These are phyloP conservation scores for Tothia fuscella DNA, from an alignment of 2,329 filamentous ascomycete species.

Conservation along the genomic window DNA sequence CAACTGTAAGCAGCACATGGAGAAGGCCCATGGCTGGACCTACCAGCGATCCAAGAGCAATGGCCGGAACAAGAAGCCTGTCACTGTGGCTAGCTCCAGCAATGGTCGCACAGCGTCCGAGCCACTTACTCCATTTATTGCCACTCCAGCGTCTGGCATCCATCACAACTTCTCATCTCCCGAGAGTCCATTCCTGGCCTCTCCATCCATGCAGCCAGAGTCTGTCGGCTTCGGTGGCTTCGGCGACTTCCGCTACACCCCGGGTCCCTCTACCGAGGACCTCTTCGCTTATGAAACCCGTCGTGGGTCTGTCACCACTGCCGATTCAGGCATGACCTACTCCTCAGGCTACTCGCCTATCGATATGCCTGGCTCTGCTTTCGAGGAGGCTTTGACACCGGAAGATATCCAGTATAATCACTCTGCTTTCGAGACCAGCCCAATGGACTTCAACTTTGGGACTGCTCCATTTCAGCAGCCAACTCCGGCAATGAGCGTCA, in stretches of 20 bases:
- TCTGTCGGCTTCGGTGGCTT: slow-evolving; percentile 18
- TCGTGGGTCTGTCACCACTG: slow-evolving; percentile 24
- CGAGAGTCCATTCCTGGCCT: slow-evolving; percentile 27
- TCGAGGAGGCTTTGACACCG: slow-evolving; percentile 33
- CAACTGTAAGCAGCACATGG: slow-evolving; percentile 98
- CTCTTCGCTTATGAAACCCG: slow-evolving; percentile 14
- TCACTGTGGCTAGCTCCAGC: slow-evolving; percentile 17
- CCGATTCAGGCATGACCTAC: slow-evolving; percentile 24
- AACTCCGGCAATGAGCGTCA: slow-evolving; percentile 9
- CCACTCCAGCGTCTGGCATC: slow-evolving; percentile 24
- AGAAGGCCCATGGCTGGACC: slow-evolving; percentile 86
- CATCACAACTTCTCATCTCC: slow-evolving; percentile 18
- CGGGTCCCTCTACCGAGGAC: slow-evolving; percentile 18
- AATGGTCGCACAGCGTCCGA: neutral
- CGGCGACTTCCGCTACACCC: slow-evolving; percentile 17
- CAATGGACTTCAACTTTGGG: slow-evolving; percentile 48
- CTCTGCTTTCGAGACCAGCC: slow-evolving; percentile 48
- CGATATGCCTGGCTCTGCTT: slow-evolving; percentile 22
- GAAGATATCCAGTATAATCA: slow-evolving; percentile 42
- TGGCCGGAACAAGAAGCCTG: slow-evolving; percentile 48
- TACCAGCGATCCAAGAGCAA: slow-evolving; percentile 91
- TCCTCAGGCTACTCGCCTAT: slow-evolving; percentile 29
- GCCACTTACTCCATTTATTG: slow-evolving; percentile 23
- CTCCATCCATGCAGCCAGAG: slow-evolving; percentile 26
- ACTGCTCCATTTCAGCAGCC: slow-evolving; percentile 37